Percentiles rank a stretch among this genome's conserved stretches.
phyloP scores from a whole-genome alignment of 1,284 basidiomycete genomes.

The Malassezia obtusa region DNA sequence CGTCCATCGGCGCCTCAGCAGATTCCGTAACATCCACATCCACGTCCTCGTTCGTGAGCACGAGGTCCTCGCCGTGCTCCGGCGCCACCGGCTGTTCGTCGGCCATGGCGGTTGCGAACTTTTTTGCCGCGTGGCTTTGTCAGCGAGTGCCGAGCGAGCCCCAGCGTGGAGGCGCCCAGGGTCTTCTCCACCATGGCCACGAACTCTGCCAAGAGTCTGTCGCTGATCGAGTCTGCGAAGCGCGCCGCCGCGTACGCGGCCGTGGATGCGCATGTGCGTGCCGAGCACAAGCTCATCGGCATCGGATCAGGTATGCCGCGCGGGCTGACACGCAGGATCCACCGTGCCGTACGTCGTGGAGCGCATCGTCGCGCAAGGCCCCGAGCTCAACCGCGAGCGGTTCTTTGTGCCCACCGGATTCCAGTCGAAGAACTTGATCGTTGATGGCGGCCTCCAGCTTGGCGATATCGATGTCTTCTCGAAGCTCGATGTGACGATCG shows the following conservation, averaged over 20 bases:
- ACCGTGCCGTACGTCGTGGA: conserved; percentile 98
- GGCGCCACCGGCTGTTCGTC: neutral
- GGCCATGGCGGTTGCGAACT: conserved; percentile 1
- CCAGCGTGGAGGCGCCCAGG: no score
- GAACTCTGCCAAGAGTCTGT: neutral
- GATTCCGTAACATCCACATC: conserved; percentile 9
- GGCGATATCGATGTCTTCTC: conserved; percentile 70
- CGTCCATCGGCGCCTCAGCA: conserved; percentile 14
- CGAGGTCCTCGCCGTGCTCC: conserved; percentile 11
- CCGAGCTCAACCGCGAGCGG: conserved; percentile 59
- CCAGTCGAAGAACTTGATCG: conserved; percentile 89
- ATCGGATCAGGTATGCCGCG: conserved; percentile 38
- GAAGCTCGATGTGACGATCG: conserved; percentile 83
- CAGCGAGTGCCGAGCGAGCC: no score
- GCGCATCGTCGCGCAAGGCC: conserved; percentile 76
- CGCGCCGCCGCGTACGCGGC: conserved; percentile 84
- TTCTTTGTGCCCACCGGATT: conserved; percentile 58
- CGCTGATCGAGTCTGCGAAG: conserved; percentile 57
- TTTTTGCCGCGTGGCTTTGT: neutral
- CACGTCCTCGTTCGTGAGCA: conserved; percentile 15
- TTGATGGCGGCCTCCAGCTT: conserved; percentile 62
- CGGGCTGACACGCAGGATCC: conserved; percentile 56
- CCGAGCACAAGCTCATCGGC: conserved; percentile 65
- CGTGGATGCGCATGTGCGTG: conserved; percentile 76
- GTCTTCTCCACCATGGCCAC: no score